Percentiles rank a stretch among this genome's conserved stretches.
phyloP scores from a whole-genome alignment of 2,329 filamentous ascomycete species.

The Hirsutella rhossiliensis region DNA sequence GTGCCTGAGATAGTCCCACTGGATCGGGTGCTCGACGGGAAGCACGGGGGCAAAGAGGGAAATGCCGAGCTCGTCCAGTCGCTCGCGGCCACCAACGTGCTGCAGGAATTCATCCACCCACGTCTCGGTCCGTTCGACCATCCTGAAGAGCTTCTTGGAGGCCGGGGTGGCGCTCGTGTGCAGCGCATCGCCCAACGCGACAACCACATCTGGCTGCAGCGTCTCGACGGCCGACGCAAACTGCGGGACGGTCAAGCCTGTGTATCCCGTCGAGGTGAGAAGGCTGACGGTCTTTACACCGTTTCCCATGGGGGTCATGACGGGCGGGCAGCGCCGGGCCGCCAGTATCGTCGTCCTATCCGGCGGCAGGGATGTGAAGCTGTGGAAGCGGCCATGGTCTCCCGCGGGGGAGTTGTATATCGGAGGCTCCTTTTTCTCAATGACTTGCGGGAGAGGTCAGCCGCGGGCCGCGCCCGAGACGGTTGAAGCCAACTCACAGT shows the following conservation, averaged over 20 bases:
- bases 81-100: slow-evolving; percentile 14
- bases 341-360: slow-evolving; percentile 60
- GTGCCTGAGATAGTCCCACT: slow-evolving; percentile 68
- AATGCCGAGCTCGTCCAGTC: slow-evolving; percentile 15
- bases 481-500: slow-evolving; percentile 52
- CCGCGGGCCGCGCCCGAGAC: not conserved
- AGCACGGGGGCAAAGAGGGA: slow-evolving; percentile 56
- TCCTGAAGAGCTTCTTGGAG: slow-evolving; percentile 65
- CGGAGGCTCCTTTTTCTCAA: slow-evolving; percentile 40
- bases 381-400: slow-evolving; percentile 48
- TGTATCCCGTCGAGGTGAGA: slow-evolving; percentile 79
- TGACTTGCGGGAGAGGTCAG: slow-evolving; percentile 26
- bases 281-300: slow-evolving; percentile 61
- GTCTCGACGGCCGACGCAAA: slow-evolving; percentile 54
- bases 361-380: slow-evolving; percentile 62
- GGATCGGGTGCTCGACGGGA: slow-evolving; percentile 61
- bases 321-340: slow-evolving; percentile 64
- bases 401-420: slow-evolving; percentile 29
- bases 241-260: slow-evolving; percentile 52
- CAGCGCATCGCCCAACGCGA: slow-evolving; percentile 64
- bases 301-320: slow-evolving; percentile 59
- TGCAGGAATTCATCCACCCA: slow-evolving; percentile 63
- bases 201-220: slow-evolving; percentile 68
- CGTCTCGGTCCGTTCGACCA: slow-evolving; percentile 73
- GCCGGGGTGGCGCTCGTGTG: slow-evolving; percentile 38